Conservation (phyloP, 108 stramenopile species). For the Nannochloropsis granulata region DNA sequence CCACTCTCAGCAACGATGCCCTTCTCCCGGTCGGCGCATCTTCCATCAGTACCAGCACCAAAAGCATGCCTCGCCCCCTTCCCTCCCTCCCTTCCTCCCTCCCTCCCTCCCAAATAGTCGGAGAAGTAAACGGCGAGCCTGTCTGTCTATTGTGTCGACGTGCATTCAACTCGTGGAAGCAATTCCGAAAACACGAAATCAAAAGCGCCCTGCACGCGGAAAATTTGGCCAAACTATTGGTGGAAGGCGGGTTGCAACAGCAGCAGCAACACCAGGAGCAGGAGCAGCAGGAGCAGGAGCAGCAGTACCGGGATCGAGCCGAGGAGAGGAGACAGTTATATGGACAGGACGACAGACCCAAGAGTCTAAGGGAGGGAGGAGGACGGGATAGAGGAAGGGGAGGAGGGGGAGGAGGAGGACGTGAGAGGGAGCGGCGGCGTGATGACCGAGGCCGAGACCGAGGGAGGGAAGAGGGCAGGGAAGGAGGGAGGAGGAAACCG, state of each 20-base stretch:
- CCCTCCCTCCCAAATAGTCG: neutral
- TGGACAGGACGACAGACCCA: neutral
- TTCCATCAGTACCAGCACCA: neutral
- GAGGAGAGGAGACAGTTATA: neutral
- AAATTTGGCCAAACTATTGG: neutral
- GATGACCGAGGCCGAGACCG: neutral
- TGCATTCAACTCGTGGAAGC: neutral
- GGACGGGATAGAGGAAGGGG: neutral
- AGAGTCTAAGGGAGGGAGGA: neutral
- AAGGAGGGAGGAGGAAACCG: neutral
- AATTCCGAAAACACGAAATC: neutral
- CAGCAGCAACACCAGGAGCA: neutral
- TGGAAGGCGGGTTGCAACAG: neutral
- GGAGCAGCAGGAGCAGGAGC: neutral
- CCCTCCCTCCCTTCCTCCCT: neutral
- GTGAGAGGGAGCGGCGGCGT: neutral
- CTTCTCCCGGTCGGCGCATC: neutral
- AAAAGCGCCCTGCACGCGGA: neutral
- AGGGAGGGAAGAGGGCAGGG: neutral
- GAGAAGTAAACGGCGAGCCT: neutral
- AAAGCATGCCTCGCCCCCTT: neutral
- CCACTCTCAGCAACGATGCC: neutral
- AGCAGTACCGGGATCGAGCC: neutral
- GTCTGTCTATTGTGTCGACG: neutral
- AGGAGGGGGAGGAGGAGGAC: neutral